Evolutionary conservation across 2,329 filamentous ascomycete genomes (phyloP), one percentile per base, ranked within the genome.

Genomic region (Geosmithia putterillii): DNA sequence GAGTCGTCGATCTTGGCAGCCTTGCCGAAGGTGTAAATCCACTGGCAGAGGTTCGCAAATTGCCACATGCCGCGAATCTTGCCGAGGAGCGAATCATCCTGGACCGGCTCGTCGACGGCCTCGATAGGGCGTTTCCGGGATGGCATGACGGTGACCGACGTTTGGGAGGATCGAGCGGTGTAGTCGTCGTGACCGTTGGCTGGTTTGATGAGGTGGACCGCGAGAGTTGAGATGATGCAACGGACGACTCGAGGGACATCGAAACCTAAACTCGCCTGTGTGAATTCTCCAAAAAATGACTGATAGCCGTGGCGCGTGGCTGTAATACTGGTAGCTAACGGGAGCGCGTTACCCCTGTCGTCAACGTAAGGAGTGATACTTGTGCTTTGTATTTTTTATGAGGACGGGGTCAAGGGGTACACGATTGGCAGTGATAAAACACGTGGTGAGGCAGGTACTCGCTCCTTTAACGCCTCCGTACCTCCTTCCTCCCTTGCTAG

Each of bases 31-130:
- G 90, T 77, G 59, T 82, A 85, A 47, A 96, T 86, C 74, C 88
- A 98, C 64, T 98, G 90, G 65, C 83, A 88, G 7, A 96, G 68
- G 56, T 88, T 90, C 47, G 90, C 86, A 63, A 96, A 95, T 62
- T 95, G 85, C 89, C 90, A 96, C 73, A 86, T 88, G 58, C 86
- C 92, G 49, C 90, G 79, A 51, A 96, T 74, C 50, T 73, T 79
- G 46, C 78, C 67, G 22, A 94, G 69, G 44, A 79, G 53, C 4
- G 65, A 58, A 2, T 44, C 40, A 18, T 41, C 28, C 18, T 37
- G 23, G n/a, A 14, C 17, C 17, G 17, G 28, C 23, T 37, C 21
- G 28, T 40, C 39, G 6, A 20, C 40, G 22, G 38, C 43, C 37
- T 44, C 45, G n/a, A 38, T 12, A 8, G 45, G 28, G 35, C 45